Evolutionary conservation across 73 alveolate genomes (phyloP).

Genomic region (Tetrahymena elliotti): DNA sequence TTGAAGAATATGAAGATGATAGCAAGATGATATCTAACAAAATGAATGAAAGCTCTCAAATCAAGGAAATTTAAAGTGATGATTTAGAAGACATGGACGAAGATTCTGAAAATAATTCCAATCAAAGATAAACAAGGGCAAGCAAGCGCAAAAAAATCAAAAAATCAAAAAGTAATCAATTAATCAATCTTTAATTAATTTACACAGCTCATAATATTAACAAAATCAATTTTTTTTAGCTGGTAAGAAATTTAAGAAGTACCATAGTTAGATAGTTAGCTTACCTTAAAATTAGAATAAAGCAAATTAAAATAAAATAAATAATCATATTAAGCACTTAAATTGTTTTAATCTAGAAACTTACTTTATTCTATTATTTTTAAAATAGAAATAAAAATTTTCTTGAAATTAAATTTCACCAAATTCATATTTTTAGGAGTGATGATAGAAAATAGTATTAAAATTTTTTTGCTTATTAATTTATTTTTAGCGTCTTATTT

Average conservation of each 20-base stretch:
- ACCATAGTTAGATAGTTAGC: no score
- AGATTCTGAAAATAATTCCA: not conserved
- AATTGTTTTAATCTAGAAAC: no score
- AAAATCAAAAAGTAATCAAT: not conserved
- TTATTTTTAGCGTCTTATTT: no score
- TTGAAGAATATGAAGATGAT: not conserved
- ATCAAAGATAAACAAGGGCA: not conserved
- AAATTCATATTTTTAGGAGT: no score
- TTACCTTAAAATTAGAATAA: not conserved
- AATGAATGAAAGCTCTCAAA: not conserved
- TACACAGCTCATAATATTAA: not conserved
- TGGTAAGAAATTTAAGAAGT: not conserved
- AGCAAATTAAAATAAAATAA: no score
- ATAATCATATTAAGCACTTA: no score
- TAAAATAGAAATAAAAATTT: not conserved
- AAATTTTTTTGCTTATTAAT: no score
- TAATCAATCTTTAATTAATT: not conserved
- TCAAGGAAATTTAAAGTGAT: not conserved
- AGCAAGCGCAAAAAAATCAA: not conserved
- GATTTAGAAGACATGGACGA: not conserved
- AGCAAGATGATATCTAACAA: not conserved
- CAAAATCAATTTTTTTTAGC: not conserved
- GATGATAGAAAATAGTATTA: no score
- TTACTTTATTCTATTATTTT: not conserved
- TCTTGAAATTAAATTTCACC: no score